A percentile compares a stretch with the other conserved stretches of the same genome.
Evolutionary conservation across 2,329 filamentous ascomycete genomes (phyloP).

Genomic region (Madurella fahalii): DNA sequence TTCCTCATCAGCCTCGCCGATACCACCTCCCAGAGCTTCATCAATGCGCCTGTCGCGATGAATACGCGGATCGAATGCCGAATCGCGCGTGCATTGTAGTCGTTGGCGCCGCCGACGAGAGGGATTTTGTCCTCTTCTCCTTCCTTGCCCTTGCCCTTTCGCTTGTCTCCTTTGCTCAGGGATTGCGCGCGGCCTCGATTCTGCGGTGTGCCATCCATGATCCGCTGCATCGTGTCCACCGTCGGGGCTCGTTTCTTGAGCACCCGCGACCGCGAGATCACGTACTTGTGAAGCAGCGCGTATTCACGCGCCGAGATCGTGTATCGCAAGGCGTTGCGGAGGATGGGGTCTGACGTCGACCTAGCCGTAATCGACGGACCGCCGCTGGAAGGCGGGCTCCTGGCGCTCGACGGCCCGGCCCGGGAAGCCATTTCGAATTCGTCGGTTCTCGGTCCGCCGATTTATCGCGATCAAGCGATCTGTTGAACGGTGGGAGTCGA

Average conservation of each 20-base stretch:
- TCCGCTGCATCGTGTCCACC: conserved; percentile 54
- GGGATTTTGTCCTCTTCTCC: conserved; percentile 2
- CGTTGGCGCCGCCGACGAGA: conserved; percentile 44
- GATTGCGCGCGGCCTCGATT: conserved; percentile 20
- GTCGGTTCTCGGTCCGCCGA: neutral
- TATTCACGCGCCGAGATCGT: conserved; percentile 85
- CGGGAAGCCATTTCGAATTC: conserved; percentile 14
- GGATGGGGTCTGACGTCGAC: conserved; percentile 40
- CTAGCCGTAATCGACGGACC: conserved; percentile 12
- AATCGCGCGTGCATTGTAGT: conserved; percentile 67
- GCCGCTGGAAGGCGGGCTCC: neutral
- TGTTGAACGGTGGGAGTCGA: neutral
- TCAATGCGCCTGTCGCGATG: conserved; percentile 55
- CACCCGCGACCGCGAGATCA: conserved; percentile 66
- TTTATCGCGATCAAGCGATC: too few species aligned
- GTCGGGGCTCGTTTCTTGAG: conserved; percentile 53
- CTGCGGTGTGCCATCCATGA: conserved; percentile 40
- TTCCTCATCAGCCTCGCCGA: conserved; percentile 44
- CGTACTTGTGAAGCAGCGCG: conserved; percentile 74
- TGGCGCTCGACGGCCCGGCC: conserved; percentile 8
- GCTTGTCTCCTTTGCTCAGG: conserved; percentile 20
- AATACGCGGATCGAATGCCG: conserved; percentile 70
- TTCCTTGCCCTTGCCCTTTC: conserved; percentile 27
- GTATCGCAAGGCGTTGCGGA: conserved; percentile 83
- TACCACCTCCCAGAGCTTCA: conserved; percentile 60